phyloP scores from a whole-genome alignment of 2,329 filamentous ascomycete species.

The Fusarium oxysporum region DNA sequence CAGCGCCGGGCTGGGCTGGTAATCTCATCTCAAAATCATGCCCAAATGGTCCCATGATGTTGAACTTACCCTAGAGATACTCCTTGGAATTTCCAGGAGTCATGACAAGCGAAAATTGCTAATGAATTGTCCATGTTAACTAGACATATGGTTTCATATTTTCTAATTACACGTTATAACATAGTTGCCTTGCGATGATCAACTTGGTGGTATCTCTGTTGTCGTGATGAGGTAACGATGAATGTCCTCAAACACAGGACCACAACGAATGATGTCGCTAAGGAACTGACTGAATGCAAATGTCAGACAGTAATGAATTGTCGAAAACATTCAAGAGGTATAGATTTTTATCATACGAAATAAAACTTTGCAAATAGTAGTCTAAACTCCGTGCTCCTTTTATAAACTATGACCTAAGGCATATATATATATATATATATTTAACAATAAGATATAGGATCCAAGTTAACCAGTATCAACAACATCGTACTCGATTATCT shows the following conservation, averaged over 20 bases:
- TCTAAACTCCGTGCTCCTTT: not conserved
- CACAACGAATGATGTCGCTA: rapidly evolving
- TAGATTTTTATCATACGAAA: rapidly evolving
- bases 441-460: not conserved
- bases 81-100: not conserved
- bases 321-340: not conserved
- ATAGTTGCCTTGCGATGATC: too few relatives aligned
- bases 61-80: slow-evolving; percentile 25
- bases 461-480: not conserved
- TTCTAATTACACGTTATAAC: rapidly evolving
- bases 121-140: not conserved
- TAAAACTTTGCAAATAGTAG: not conserved
- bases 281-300: not conserved
- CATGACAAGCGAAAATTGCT: not conserved
- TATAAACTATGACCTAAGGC: rapidly evolving
- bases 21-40: slow-evolving; percentile 28
- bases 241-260: not conserved
- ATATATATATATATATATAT: not conserved
- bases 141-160: rapidly evolving
- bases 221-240: too few relatives aligned
- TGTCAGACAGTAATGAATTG: not conserved
- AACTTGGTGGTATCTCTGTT: too few relatives aligned
- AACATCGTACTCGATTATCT: not conserved
- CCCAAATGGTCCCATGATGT: slow-evolving; percentile 13
- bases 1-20: slow-evolving; percentile 15